Evolutionary conservation across 768 basidiomycete genomes (phyloP).

Genomic region (Pulveroboletus sp.): DNA sequence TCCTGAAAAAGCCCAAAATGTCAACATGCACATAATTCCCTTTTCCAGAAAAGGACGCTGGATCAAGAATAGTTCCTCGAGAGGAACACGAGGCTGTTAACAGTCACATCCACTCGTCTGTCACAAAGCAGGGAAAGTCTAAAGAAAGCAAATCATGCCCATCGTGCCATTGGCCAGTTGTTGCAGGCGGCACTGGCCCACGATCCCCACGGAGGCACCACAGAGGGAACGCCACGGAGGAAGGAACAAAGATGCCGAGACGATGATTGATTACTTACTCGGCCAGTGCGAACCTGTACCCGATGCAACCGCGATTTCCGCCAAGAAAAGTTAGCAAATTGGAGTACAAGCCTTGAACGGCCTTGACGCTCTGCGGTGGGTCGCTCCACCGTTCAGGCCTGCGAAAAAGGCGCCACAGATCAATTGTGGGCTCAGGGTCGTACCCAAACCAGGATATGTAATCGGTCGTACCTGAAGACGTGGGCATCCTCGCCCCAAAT

Average conservation of each 20-base stretch:
- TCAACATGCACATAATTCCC: conserved; percentile 7
- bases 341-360: conserved; percentile 49
- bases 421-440: conserved; percentile 21
- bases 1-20: conserved; percentile 38
- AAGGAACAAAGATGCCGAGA: conserved; percentile 4
- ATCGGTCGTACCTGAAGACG: conserved; percentile 53
- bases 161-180: no score
- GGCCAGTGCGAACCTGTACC: conserved; percentile 55
- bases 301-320: conserved; percentile 58
- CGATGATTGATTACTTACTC: conserved; percentile 44
- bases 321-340: conserved; percentile 55
- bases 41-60: not conserved
- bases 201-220: conserved; percentile 12
- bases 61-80: conserved; percentile 2
- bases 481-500: conserved; percentile 69
- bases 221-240: conserved; percentile 4
- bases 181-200: no score
- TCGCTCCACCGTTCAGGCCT: conserved; percentile 54
- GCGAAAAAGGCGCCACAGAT: conserved; percentile 20
- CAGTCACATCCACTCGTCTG: no score
- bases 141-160: conserved; percentile 23
- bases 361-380: conserved; percentile 34
- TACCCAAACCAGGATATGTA: conserved; percentile 17
- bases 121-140: conserved; percentile 12
- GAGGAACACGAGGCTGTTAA: conserved; percentile 1